Conservation (phyloP, 169 alveolate species). For the Perkinsus chesapeaki region DNA sequence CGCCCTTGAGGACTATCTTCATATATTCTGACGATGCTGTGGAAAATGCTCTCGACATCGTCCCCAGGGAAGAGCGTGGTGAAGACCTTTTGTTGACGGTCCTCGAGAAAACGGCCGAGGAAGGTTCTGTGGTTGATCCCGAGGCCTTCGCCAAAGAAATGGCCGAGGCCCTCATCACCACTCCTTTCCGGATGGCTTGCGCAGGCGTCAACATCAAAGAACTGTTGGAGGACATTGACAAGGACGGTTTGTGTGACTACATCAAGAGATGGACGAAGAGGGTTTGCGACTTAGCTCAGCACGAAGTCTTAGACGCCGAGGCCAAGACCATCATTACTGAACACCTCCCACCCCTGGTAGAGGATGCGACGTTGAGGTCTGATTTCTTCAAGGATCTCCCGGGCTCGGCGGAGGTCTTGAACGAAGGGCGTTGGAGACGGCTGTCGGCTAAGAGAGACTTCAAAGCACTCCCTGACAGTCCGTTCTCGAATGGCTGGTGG, state of each 20-base stretch:
- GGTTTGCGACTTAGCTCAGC: background rate
- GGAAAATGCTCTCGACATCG: background rate
- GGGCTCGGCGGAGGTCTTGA: background rate
- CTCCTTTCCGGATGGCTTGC: background rate
- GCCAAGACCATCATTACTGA: background rate
- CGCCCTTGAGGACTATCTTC: background rate
- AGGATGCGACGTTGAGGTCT: background rate
- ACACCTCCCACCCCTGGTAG: background rate
- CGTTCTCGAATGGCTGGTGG: background rate
- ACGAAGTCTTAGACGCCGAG: background rate
- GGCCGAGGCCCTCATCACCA: background rate
- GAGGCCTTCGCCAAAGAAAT: background rate
- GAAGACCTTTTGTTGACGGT: background rate
- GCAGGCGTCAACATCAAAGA: background rate
- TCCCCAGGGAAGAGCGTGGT: background rate
- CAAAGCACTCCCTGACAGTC: background rate
- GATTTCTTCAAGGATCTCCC: background rate
- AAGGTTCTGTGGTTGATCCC: no score
- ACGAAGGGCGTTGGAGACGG: background rate
- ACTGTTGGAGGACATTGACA: background rate
- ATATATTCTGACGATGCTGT: background rate
- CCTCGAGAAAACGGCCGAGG: no score
- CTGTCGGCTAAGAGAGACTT: background rate
- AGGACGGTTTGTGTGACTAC: background rate
- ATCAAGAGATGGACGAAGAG: background rate